Conservation (phyloP, 768 basidiomycete species). For the Lactarius hatsudake region DNA sequence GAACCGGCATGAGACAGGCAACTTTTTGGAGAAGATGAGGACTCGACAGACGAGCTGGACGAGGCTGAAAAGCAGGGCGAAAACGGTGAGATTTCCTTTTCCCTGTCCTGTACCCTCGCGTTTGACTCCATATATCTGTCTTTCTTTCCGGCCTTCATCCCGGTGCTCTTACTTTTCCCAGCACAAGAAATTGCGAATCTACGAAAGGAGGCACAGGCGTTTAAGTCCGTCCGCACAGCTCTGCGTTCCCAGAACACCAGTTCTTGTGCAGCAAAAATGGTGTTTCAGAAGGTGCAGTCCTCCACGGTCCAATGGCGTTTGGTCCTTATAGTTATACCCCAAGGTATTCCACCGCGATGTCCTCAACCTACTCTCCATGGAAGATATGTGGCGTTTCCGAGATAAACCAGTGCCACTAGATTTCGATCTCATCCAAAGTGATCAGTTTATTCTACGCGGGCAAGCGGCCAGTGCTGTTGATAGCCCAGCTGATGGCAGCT, state of each 20-base stretch:
- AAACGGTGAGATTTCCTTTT: conserved; percentile 57
- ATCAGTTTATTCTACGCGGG: conserved; percentile 49
- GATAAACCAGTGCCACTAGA: conserved; percentile 84
- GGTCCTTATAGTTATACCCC: neutral
- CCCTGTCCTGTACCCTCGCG: neutral
- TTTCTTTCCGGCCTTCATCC: neutral
- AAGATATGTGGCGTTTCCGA: conserved; percentile 94
- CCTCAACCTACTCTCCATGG: conserved; percentile 83
- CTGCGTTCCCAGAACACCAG: conserved; percentile 45
- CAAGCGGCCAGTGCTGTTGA: conserved; percentile 18
- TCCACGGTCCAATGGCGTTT: neutral
- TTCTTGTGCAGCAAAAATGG: conserved; percentile 58
- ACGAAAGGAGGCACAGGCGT: conserved; percentile 85
- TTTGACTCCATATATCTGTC: conserved; percentile 6
- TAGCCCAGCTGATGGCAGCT: conserved; percentile 31
- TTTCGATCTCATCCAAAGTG: conserved; percentile 70
- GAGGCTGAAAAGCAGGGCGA: conserved; percentile 92
- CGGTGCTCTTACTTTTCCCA: conserved; percentile 33
- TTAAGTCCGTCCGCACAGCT: conserved; percentile 72
- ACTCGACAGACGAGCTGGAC: conserved; percentile 78
- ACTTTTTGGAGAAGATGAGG: conserved; percentile 91
- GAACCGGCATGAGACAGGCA: conserved; percentile 50
- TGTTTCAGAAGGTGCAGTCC: conserved; percentile 75
- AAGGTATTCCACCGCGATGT: conserved; percentile 91
- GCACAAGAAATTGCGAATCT: conserved; percentile 89